Base-by-base conservation (phyloP, 495 filamentous ascomycete species). In the Sporormia fimetaria region DNA sequence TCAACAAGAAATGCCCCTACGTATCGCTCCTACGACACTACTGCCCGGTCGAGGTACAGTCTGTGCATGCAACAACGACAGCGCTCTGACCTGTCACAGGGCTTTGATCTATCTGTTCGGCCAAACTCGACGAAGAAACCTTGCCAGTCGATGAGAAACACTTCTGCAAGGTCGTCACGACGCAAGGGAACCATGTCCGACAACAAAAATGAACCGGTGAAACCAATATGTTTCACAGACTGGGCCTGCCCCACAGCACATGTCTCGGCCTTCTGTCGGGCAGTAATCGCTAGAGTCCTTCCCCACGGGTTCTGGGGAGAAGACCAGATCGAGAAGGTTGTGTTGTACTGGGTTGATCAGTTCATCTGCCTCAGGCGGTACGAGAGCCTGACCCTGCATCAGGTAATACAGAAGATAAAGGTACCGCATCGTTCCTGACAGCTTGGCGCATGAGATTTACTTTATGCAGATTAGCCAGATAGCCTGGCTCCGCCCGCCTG, bases 231-330 rank as follows among this genome's bases (percentile, higher is more conserved):
- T 36, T 66, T 93, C 21, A 74, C 76, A 12, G 79, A 83, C 24
- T 67, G 84, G 45, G 82, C 86, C 2, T 87, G 77, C 4, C 72
- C 84, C 1, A 42, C 65, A 3, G 64, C 81, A 0, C 68, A 74
- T 15, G 76, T 95, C 8, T 94, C 90, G 4, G 82, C 88, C 3
- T 96, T 93, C 55, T 94, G 87, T 54, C 77, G 81, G 37, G 78
- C 85, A 6, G 76, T 81, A 3, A 51, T 95, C 4, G 64, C 63
- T 8, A 81, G 71, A 28, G 60, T 94, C n/a, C 70, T 98, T 21
- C 87, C 90, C 1, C 60, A 63, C 7, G 73, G 64, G 7, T 84
- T 93, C 41, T 94, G 80, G 71, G 90, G 88, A 1, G 49, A 47
- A 24, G 73, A 70, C 10, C 56, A 67, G 7, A 94, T 95, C 60